Conservation (phyloP, 2,329 filamentous ascomycete species). For the Exophiala aquamarina region DNA sequence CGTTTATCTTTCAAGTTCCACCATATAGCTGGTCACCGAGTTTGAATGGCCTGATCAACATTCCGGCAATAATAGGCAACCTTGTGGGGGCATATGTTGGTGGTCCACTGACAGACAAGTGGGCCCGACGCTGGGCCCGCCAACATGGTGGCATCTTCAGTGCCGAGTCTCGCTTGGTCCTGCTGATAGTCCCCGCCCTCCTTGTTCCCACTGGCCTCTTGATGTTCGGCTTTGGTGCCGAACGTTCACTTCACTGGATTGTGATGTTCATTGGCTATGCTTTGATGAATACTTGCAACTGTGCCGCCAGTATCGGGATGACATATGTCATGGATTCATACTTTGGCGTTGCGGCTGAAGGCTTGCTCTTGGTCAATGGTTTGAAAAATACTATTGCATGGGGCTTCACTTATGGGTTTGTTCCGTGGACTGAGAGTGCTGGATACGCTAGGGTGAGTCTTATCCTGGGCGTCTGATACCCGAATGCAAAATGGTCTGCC, state of each 20-base stretch:
- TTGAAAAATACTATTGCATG: neutral
- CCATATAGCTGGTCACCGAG: neutral
- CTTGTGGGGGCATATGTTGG: neutral
- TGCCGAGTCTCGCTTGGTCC: conserved; percentile 25
- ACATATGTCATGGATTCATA: conserved; percentile 1
- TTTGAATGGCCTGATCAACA: neutral
- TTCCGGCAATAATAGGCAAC: conserved; percentile 1
- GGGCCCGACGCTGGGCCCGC: neutral
- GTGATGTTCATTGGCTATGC: conserved; percentile 41
- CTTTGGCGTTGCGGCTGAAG: conserved; percentile 2
- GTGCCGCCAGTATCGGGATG: neutral
- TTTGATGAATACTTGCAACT: neutral
- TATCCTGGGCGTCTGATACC: too few species aligned
- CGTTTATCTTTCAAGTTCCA: conserved; percentile 1
- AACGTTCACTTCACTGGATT: conserved; percentile 52
- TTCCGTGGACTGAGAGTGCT: neutral
- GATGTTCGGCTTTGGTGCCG: conserved; percentile 45
- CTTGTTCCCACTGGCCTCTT: conserved; percentile 30
- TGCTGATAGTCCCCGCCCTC: conserved; percentile 23
- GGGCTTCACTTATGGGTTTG: conserved; percentile 1
- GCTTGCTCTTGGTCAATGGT: conserved; percentile 2
- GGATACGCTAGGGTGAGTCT: conserved; percentile 1
- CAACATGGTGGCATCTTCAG: conserved; percentile 1
- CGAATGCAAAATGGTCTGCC: too few species aligned
- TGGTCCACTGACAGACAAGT: neutral